Base-by-base conservation (phyloP, 306 rosid genomes). In the Senna siamea region DNA sequence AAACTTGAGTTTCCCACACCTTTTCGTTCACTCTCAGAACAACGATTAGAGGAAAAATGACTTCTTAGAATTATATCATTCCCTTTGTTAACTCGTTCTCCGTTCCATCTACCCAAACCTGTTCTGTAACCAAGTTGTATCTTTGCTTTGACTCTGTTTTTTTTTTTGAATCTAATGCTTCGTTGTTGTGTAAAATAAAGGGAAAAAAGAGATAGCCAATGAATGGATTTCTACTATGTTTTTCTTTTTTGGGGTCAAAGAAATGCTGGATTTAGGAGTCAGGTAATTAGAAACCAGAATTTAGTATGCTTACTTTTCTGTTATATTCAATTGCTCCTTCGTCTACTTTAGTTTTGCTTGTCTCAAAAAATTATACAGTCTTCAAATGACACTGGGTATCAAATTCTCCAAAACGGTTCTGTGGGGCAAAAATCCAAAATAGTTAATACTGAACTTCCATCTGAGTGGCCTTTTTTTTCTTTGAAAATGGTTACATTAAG, bases 371-470 rank as follows among this genome's bases (percentile, higher is more conserved):
- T 56, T 3, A 44, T 11, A 51, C n/a, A n/a, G 43, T 28, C 38
- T 43, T 58, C 72, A 19, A 34, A 32, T 23, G 22, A 15, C 40
- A 26, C 68, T 23, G 0, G 7, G 7, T 55, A 46, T 69, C 67
- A 41, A 57, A n/a, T 47, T 73, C 30, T 67, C 28, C 22, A 34
- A 67, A 46, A 44, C 35, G 34, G 41, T 59, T n/a, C n/a, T n/a
- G n/a, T n/a, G n/a, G n/a, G n/a, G n/a, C n/a, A n/a, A n/a, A n/a
- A n/a, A n/a, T n/a, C n/a, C n/a, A n/a, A n/a, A n/a, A n/a, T n/a
- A n/a, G n/a, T n/a, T n/a, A n/a, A n/a, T n/a, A n/a, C n/a, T n/a
- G n/a, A n/a, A n/a, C n/a, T n/a, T n/a, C 47, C 6, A 34, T 60
- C 44, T 60, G 12, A n/a, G 26, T n/a, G 66, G 46, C 26, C 2